phyloP scores from a whole-genome alignment of 1,284 basidiomycete species.

The Laetiporus sulphureus region DNA sequence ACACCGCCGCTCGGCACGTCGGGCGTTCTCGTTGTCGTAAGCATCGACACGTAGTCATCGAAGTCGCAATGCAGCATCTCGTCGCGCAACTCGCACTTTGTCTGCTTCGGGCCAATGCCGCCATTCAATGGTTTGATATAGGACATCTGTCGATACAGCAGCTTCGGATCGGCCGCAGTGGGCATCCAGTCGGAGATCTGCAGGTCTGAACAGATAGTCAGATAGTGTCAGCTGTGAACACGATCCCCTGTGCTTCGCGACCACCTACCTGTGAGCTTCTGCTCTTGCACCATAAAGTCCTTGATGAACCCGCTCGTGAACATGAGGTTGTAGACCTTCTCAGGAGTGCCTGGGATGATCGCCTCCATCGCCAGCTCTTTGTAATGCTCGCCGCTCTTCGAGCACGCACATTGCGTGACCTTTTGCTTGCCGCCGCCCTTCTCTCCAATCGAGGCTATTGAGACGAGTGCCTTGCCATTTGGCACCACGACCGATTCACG shows the following conservation, averaged over 20 bases:
- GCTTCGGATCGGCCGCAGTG: slow-evolving; percentile 50
- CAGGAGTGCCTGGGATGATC: slow-evolving; percentile 83
- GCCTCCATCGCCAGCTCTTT: slow-evolving; percentile 72
- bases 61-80: slow-evolving; percentile 80
- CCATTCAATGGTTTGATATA: slow-evolving; percentile 94
- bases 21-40: slow-evolving; percentile 90
- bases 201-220: slow-evolving; percentile 53
- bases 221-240: not conserved
- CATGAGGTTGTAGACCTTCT: slow-evolving; percentile 94
- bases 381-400: slow-evolving; percentile 67
- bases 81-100: slow-evolving; percentile 91
- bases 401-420: slow-evolving; percentile 73
- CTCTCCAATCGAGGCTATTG: slow-evolving; percentile 4
- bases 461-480: slow-evolving; percentile 5
- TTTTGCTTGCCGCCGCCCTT: slow-evolving; percentile 29
- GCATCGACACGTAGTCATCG: slow-evolving; percentile 76
- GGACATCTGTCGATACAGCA: slow-evolving; percentile 82
- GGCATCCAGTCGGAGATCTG: slow-evolving; percentile 92
- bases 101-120: slow-evolving; percentile 88
- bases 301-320: slow-evolving; percentile 96
- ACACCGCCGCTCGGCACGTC: slow-evolving; percentile 92
- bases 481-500: slow-evolving; percentile 10
- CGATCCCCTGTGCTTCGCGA: too few species aligned
- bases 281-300: slow-evolving; percentile 83
- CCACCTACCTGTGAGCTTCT: slow-evolving; percentile 80